Percentiles rank a stretch among this genome's conserved stretches.
Conservation (phyloP, 1,284 basidiomycete genomes). For the Rhodotorula sp. region DNA sequence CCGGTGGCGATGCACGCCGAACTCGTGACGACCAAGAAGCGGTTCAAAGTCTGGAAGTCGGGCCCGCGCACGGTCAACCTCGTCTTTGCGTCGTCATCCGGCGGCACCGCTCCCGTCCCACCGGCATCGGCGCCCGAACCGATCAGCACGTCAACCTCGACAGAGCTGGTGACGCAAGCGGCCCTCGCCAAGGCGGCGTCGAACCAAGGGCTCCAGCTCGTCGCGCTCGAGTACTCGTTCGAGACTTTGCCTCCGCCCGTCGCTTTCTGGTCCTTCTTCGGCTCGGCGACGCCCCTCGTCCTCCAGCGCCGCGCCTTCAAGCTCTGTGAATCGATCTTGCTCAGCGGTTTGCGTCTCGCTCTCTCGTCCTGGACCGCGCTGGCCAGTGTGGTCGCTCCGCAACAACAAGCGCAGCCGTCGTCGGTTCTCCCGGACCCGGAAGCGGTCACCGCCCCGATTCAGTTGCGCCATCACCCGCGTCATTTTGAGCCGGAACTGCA, state of each 20-base stretch:
- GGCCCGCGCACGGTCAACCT: conserved; percentile 2
- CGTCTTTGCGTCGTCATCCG: conserved; percentile 6
- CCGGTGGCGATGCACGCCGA: no score
- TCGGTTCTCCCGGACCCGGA: background rate
- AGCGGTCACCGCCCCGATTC: background rate
- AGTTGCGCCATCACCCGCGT: background rate
- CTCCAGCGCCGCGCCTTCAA: no score
- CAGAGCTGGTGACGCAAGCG: background rate
- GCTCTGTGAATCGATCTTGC: no score
- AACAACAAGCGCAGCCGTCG: no score
- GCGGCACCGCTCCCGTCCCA: background rate
- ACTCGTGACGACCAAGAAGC: background rate
- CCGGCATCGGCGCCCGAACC: background rate
- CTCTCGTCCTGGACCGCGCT: no score
- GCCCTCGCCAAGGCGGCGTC: background rate
- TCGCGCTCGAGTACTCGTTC: background rate
- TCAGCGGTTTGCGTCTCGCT: no score
- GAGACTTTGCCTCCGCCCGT: background rate
- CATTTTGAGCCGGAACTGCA: background rate
- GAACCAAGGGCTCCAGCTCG: background rate
- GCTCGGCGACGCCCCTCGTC: background rate
- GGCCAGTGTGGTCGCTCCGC: no score
- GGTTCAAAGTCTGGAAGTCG: background rate
- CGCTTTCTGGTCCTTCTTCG: background rate
- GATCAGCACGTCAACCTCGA: background rate